phyloP scores from a whole-genome alignment of 805 yeast species.

The Candida oleophila region DNA sequence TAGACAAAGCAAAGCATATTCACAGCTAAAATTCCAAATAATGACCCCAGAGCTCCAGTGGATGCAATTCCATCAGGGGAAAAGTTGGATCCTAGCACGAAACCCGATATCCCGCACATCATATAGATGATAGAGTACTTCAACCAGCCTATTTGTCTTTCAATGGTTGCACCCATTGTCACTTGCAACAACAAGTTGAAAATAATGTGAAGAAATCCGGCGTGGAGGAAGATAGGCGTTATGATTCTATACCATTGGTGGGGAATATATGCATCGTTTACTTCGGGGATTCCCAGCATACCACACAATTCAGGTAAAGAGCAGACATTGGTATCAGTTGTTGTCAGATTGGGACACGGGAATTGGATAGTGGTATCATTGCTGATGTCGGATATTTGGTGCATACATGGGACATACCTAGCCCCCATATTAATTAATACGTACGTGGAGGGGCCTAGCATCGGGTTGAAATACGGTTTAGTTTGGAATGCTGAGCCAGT shows the following conservation, averaged over 20 bases:
- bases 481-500: slow-evolving; percentile 70
- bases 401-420: slow-evolving; percentile 71
- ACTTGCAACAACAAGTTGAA: slow-evolving; percentile 63
- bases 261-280: slow-evolving; percentile 40
- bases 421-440: slow-evolving; percentile 69
- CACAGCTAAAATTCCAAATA: slow-evolving; percentile 67
- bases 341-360: slow-evolving; percentile 72
- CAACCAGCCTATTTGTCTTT: slow-evolving; percentile 53
- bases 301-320: slow-evolving; percentile 60
- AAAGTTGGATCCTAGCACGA: slow-evolving; percentile 66
- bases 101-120: slow-evolving; percentile 64
- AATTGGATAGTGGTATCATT: slow-evolving; percentile 43
- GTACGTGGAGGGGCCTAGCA: slow-evolving; percentile 74
- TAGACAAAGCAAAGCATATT: slow-evolving; percentile 55
- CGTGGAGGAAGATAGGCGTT: slow-evolving; percentile 71
- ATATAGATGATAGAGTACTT: slow-evolving; percentile 57
- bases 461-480: slow-evolving; percentile 71
- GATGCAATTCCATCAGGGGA: slow-evolving; percentile 65
- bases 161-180: slow-evolving; percentile 59
- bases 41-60: slow-evolving; percentile 70
- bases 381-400: slow-evolving; percentile 48
- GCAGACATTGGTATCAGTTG: slow-evolving; percentile 54
- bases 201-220: slow-evolving; percentile 67
- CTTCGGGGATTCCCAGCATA: slow-evolving; percentile 44
- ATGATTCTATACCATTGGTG: slow-evolving; percentile 69